Evolutionary conservation across 345 rosid genomes (phyloP), one percentile per base, ranked within the genome.

Genomic region (Citrus unshiu): DNA sequence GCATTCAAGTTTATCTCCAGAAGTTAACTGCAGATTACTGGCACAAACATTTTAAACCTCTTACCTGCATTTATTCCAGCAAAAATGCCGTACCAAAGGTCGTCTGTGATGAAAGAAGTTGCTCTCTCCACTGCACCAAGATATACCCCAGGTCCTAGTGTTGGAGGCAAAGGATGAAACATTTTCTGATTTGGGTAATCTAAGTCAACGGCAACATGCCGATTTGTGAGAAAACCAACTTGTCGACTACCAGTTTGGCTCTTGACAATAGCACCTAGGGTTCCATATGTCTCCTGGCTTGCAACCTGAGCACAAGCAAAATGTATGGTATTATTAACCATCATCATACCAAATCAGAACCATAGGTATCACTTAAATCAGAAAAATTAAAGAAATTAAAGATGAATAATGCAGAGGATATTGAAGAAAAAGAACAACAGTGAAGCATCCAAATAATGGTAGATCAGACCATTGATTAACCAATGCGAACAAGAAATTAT

Each of bases 111-210:
- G 85, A 93, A 93, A 13, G 97, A 93, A n/a, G 95, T 92, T 54
- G 97, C 95, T 81, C 93, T 92, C 83, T 92, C 97, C 9, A 92
- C 95, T 2, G 95, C 95, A 79, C 97, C 97, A 40, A 92, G 92
- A 78, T 92, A 92, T 66, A 89, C 92, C 63, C 97, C 97, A 67
- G 97, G 97, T 76, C 97, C 97, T 76, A 92, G 91, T 70, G 91
- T 92, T 72, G 94, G 94, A 25, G 97, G 97, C 85, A 92, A 83
- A 84, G 97, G 97, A 87, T 92, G 97, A 83, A 92, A 92, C 97
- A 93, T 93, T 77, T 93, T 93, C 89, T 93, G 97, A 85, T 84
- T 93, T 18, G 97, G 97, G 83, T 90, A 93, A 75, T 91, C 97
- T 78, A 93, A 84, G 87, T 93, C 90, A 79, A 93, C 97, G n/a